Percentiles rank a stretch among this genome's conserved stretches.
These are phyloP conservation scores for Camelina sativa DNA, from an alignment of 345 rosid species.

Conservation along the genomic window DNA sequence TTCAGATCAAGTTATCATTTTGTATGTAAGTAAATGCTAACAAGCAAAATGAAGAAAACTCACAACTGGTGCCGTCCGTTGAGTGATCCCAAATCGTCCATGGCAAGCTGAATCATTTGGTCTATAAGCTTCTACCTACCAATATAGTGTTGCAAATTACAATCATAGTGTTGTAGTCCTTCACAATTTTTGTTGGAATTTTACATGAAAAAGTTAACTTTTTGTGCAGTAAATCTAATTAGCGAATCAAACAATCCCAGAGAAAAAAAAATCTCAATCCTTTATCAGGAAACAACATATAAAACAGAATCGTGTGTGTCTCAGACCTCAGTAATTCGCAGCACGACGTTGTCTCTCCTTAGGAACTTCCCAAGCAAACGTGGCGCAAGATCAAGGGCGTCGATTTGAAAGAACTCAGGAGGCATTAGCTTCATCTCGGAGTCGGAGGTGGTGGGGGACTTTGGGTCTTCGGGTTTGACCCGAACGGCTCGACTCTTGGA, in stretches of 20 bases:
- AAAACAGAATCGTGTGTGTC: background rate
- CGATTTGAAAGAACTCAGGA: conserved; percentile 73
- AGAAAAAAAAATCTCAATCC: background rate
- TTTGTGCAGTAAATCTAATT: background rate
- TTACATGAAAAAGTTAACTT: no score
- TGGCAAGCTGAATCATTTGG: conserved; percentile 96
- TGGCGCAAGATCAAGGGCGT: conserved; percentile 89
- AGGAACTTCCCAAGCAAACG: conserved; percentile 90
- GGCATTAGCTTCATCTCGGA: conserved; percentile 52
- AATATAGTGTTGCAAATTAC: no score
- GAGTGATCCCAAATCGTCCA: conserved; percentile 79
- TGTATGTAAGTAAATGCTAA: background rate
- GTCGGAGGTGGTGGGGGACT: conserved; percentile 2
- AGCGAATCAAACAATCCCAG: background rate
- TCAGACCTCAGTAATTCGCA: conserved; percentile 87
- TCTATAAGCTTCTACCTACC: conserved; percentile 89
- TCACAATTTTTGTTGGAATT: no score
- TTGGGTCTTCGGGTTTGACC: conserved; percentile 43
- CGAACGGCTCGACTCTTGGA: conserved; percentile 36
- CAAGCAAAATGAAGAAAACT: conserved; percentile 39
- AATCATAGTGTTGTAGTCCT: no score
- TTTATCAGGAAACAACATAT: background rate
- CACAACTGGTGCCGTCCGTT: conserved; percentile 88
- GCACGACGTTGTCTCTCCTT: conserved; percentile 74
- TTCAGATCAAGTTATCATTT: background rate